Evolutionary conservation across 192 early-diverging fungal genomes (phyloP), one percentile per base, ranked within the genome.

Genomic region (Chytriomyces confervae): DNA sequence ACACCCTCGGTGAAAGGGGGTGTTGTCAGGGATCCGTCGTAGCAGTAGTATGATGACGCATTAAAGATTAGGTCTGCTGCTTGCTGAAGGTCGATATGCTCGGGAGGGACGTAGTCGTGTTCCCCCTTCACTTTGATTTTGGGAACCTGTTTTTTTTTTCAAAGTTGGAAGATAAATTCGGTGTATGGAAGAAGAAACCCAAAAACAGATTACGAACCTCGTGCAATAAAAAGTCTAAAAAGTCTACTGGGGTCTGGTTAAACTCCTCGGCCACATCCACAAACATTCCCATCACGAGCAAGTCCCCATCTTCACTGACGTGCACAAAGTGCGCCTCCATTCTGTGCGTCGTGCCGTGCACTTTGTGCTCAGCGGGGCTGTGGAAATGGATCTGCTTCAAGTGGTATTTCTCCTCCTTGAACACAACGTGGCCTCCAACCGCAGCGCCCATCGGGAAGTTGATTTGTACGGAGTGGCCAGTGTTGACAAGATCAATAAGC

Each of bases 301-400:
- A 53, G 7, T 48, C 48, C 7, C 75, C 75, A 5, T 36, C 48
- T n/a, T 77, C 63, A 23, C 48, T 77, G 7, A 43, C 48, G 45
- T 77, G 75, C 43, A 77, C 75, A 48, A 77, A 67, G 43, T 77
- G 75, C 5, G 75, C 75, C 50, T 77, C 75, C 63, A 77, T 65
- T 7, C 63, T 36, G 18, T 51, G 7, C 16, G 62, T 48, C 7
- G 18, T 44, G 6, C 75, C 62, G 23, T 45, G 6, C 6, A 77
- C 50, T n/a, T 23, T 53, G 53, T 77, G 75, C 65, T 77, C 75
- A 23, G 62, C 63, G 20, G 75, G 75, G 18, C 16, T 23, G 43
- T 77, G 75, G 65, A 77, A 77, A 53, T 77, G 75, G 53, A 77
- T 77, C 65, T 77, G 75, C 47, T 49, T 45, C n/a, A 77, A 50